Conservation (phyloP, 768 basidiomycete genomes). For the Ephemerocybe angulata region DNA sequence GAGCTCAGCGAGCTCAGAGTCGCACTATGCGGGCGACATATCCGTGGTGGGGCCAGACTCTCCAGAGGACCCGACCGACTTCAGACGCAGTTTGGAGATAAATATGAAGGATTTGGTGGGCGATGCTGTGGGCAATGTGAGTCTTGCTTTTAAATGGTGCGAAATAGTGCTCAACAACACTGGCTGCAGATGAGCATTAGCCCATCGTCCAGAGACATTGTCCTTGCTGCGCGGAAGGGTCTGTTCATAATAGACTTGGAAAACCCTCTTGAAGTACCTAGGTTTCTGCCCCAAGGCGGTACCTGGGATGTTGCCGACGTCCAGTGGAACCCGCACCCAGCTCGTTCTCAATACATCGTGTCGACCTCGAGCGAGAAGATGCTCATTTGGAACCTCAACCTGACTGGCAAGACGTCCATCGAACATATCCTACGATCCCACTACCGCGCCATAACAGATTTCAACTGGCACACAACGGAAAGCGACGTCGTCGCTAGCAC, state of each 20-base stretch:
- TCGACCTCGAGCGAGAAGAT: conserved; percentile 88
- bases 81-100: conserved; percentile 61
- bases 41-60: conserved; percentile 22
- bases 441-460: conserved; percentile 94
- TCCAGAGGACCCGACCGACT: conserved; percentile 57
- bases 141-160: conserved; percentile 23
- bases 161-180: conserved; percentile 4
- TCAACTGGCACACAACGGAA: conserved; percentile 92
- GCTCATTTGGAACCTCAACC: conserved; percentile 93
- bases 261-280: conserved; percentile 78
- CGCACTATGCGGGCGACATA: neutral
- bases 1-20: neutral
- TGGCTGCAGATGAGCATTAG: conserved; percentile 82
- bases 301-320: conserved; percentile 95
- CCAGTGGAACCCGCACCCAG: conserved; percentile 86
- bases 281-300: conserved; percentile 94
- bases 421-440: conserved; percentile 85
- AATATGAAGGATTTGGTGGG: conserved; percentile 79
- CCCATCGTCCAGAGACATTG: conserved; percentile 83
- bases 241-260: conserved; percentile 95
- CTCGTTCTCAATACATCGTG: conserved; percentile 75
- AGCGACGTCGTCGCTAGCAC: conserved; percentile 85
- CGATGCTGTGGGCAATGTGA: conserved; percentile 79
- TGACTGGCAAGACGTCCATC: conserved; percentile 73
- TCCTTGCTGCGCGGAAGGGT: conserved; percentile 89